These are phyloP conservation scores for Brassica cretica DNA, from an alignment of 345 rosid species.

Conservation along the genomic window DNA sequence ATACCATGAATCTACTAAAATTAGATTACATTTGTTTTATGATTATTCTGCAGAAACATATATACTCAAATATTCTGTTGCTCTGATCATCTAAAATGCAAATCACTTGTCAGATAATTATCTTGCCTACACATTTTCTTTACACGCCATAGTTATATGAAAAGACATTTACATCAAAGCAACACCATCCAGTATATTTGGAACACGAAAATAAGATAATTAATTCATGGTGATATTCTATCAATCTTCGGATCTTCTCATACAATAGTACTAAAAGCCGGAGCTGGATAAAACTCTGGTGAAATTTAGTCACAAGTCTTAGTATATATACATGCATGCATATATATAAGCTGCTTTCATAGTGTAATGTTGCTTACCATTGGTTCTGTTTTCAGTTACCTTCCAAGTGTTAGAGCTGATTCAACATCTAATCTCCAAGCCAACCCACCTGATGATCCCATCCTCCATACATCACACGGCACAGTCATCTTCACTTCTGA, in stretches of 20 bases:
- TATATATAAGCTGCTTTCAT: background rate
- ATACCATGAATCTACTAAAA: background rate
- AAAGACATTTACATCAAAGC: slow-evolving; percentile 2
- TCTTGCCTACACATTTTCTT: background rate
- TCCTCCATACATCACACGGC: slow-evolving; percentile 75
- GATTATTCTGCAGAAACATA: background rate
- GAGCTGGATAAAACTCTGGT: background rate
- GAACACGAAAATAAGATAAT: background rate
- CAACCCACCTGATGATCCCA: slow-evolving; percentile 59
- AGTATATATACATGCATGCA: slow-evolving; percentile 7
- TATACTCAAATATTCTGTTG: background rate
- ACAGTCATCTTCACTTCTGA: slow-evolving; percentile 39
- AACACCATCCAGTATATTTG: background rate
- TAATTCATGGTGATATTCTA: background rate
- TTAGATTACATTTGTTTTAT: background rate
- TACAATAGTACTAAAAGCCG: background rate
- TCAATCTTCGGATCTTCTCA: background rate
- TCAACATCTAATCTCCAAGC: slow-evolving; percentile 85
- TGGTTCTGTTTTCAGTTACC: slow-evolving; percentile 8
- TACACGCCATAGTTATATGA: background rate
- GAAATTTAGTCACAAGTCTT: slow-evolving; percentile 1
- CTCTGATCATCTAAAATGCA: background rate
- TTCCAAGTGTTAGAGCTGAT: slow-evolving; percentile 70
- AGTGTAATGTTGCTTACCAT: slow-evolving; percentile 19
- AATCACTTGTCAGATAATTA: background rate